Evolutionary conservation across 1,284 basidiomycete genomes (phyloP).

Genomic region (Caloboletus firmus): DNA sequence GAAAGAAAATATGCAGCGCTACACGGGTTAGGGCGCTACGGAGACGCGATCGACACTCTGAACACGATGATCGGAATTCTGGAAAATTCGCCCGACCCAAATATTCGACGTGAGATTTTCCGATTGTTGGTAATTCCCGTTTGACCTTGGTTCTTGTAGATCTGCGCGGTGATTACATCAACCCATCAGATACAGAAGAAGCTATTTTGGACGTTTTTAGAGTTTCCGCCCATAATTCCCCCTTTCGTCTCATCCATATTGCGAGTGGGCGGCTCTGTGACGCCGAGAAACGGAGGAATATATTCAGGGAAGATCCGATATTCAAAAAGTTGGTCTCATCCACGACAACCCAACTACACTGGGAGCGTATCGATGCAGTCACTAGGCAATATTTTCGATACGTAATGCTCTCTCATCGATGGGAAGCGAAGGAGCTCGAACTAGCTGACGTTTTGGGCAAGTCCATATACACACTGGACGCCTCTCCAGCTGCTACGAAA

Average conservation of each 20-base stretch:
- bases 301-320: slow-evolving; percentile 17
- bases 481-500: slow-evolving; percentile 10
- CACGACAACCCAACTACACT: slow-evolving; percentile 8
- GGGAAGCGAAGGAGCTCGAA: slow-evolving; percentile 18
- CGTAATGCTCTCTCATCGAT: slow-evolving; percentile 29
- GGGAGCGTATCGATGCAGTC: slow-evolving; percentile 4
- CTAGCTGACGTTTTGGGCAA: slow-evolving; percentile 17
- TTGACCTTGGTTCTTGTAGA: slow-evolving; percentile 10
- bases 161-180: slow-evolving; percentile 11
- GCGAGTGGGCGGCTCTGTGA: slow-evolving; percentile 23
- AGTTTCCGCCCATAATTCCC: not conserved
- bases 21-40: slow-evolving; percentile 14
- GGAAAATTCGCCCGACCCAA: slow-evolving; percentile 13
- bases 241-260: slow-evolving; percentile 25
- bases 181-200: slow-evolving; percentile 9
- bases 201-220: slow-evolving; percentile 1
- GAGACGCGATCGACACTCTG: slow-evolving; percentile 13
- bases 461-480: slow-evolving; percentile 15
- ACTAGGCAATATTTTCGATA: slow-evolving; percentile 18
- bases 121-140: not conserved
- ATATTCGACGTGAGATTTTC: slow-evolving; percentile 14
- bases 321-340: slow-evolving; percentile 27
- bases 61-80: slow-evolving; percentile 10
- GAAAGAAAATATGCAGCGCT: slow-evolving; percentile 20
- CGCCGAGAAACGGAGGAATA: slow-evolving; percentile 8